Conservation (phyloP, 106 monocot species). For the Dendrobium catenatum region DNA sequence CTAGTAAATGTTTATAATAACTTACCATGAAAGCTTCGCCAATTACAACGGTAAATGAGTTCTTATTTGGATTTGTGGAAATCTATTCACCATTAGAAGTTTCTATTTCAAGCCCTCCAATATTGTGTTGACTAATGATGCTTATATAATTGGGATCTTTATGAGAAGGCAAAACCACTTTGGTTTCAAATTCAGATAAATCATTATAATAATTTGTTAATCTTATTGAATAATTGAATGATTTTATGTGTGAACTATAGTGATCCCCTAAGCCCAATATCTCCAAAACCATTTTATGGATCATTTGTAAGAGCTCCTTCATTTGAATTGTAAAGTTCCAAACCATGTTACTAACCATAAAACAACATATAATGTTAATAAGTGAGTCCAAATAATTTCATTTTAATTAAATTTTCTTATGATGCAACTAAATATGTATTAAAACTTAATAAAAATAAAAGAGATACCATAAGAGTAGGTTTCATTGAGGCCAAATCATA, state of each 20-base stretch:
- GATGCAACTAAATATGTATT: no score
- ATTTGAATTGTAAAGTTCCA: not conserved
- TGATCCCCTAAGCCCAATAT: not conserved
- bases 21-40: constrained; percentile 8
- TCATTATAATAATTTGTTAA: not conserved
- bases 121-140: not conserved
- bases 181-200: not conserved
- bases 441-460: not conserved
- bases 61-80: not conserved
- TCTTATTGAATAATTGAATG: not conserved
- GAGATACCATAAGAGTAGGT: not conserved
- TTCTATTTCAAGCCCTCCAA: not conserved
- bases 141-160: not conserved
- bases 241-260: not conserved
- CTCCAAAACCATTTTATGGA: not conserved
- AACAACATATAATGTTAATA: not conserved
- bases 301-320: not conserved
- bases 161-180: not conserved
- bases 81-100: not conserved
- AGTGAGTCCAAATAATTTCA: not conserved
- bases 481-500: not conserved
- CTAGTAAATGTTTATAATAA: not conserved
- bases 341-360: not conserved
- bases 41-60: not conserved
- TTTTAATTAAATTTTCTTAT: no score